Evolutionary conservation across 1,139 yeast genomes (phyloP), one percentile per base, ranked within the genome.

Genomic region (Casaregolazyma suthepensis): DNA sequence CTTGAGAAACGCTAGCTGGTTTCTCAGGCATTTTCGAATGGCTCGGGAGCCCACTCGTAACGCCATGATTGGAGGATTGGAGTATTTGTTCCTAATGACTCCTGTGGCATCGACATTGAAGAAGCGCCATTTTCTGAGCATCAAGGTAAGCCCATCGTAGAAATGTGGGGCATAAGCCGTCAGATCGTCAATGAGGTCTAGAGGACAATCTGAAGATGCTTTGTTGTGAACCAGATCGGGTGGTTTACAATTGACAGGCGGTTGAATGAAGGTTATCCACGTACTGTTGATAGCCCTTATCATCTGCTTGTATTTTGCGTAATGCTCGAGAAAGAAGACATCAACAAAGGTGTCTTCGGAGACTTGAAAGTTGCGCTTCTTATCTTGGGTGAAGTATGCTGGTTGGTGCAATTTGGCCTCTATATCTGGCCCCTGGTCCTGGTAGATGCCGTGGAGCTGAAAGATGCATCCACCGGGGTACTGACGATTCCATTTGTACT

Each of bases 81-180:
- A 60, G 69, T 91, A 90, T 50, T 79, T 74, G 1, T 86, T 87
- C 52, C 97, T 78, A 79, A 91, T 81, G n/a, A 91, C 84, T 0
- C 97, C 97, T 22, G 88, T 72, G 0, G 96, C 91, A 63, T 91
- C 96, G 13, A 90, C 96, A 64, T 91, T 91, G 59, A 69, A 67
- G 47, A 58, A 52, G 2, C 65, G 58, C 96, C 96, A 87, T 12
- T 85, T 79, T 68, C 89, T 89, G 67, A 87, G 85, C 93, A 91
- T 84, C 29, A 93, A 71, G 1, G 97, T 87, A 80, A 91, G 78
- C 0, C 98, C 98, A 67, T 91, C 98, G 64, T 91, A 91, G 66
- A 84, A 91, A 69, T 91, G 98, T 1, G 96, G 94, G 35, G 95
- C 82, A 61, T 83, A 85, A 0, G 87, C 82, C 0, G 91, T 84